A percentile compares a stretch with the other conserved stretches of the same genome.
phyloP scores from a whole-genome alignment of 257 asterid species.

The Misopates orontium region DNA sequence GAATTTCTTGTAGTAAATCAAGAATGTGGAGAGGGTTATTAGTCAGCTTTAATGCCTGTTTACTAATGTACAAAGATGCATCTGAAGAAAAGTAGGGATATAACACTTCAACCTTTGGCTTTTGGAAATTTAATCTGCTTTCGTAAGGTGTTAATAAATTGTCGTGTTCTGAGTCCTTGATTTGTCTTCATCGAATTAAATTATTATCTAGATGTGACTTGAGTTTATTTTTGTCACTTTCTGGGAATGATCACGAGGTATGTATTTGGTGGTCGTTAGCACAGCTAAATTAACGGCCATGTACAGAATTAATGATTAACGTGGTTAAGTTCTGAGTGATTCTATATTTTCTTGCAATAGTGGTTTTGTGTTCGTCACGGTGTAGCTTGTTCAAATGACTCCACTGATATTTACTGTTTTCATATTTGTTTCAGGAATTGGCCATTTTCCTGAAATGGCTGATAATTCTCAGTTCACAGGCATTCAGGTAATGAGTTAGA shows the following conservation, averaged over 20 bases:
- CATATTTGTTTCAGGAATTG: slow-evolving; percentile 38
- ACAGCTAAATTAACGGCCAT: slow-evolving; percentile 18
- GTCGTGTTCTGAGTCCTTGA: not conserved
- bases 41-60: not conserved
- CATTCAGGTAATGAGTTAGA: slow-evolving; percentile 42
- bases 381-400: not conserved
- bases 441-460: slow-evolving; percentile 44
- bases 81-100: not conserved
- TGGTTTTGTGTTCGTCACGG: not conserved
- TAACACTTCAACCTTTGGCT: not conserved
- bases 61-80: not conserved
- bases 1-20: not conserved
- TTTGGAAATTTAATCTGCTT: not conserved
- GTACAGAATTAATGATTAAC: not conserved
- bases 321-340: slow-evolving; percentile 10
- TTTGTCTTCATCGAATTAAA: not conserved
- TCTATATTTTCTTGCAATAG: not conserved
- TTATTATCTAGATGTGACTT: not conserved
- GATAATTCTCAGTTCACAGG: slow-evolving; percentile 49
- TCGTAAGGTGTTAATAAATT: slow-evolving; percentile 1
- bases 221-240: not conserved
- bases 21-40: not conserved
- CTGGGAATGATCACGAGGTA: slow-evolving; percentile 20
- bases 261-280: not conserved
- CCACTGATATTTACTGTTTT: slow-evolving; percentile 21